A percentile compares a stretch with the other conserved stretches of the same genome.
phyloP scores from a whole-genome alignment of 306 rosid species.

The Coriaria nepalensis region DNA sequence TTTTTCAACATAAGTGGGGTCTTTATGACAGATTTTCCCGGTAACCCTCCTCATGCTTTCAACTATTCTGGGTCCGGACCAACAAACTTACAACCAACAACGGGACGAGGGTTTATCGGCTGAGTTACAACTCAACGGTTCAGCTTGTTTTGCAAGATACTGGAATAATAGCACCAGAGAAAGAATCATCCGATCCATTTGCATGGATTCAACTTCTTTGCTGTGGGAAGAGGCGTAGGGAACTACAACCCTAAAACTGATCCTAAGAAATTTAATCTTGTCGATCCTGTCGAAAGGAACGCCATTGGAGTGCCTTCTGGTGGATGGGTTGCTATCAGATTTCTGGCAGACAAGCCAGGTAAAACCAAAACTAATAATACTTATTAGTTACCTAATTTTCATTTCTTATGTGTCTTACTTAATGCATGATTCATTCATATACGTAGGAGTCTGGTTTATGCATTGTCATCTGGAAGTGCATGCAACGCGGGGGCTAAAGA shows the following conservation, averaged over 20 bases:
- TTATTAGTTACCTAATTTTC: not conserved
- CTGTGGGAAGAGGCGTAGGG: slow-evolving; percentile 51
- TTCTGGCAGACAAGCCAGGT: slow-evolving; percentile 89
- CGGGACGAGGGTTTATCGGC: slow-evolving; percentile 46
- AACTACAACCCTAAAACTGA: slow-evolving; percentile 46
- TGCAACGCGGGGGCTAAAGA: slow-evolving; percentile 91
- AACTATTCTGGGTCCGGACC: slow-evolving; percentile 42
- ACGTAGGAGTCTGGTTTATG: slow-evolving; percentile 83
- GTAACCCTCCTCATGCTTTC: slow-evolving; percentile 35
- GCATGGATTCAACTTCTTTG: slow-evolving; percentile 79
- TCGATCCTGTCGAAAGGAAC: slow-evolving; percentile 79
- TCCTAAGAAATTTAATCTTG: slow-evolving; percentile 44
- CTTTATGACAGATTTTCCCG: slow-evolving; percentile 65
- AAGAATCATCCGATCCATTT: slow-evolving; percentile 74
- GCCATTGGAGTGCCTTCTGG: slow-evolving; percentile 67
- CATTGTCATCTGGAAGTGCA: slow-evolving; percentile 90
- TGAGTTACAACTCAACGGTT: slow-evolving; percentile 44
- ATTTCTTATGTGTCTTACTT: not conserved
- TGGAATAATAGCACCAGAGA: slow-evolving; percentile 50
- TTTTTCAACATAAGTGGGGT: slow-evolving; percentile 49
- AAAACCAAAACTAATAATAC: too few species aligned
- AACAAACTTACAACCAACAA: slow-evolving; percentile 22
- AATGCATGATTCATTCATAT: not conserved
- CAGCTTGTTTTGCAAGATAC: slow-evolving; percentile 67
- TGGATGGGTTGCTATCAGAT: slow-evolving; percentile 80